Conservation (phyloP, 306 rosid species). For the Ammopiptanthus mongolicus region DNA sequence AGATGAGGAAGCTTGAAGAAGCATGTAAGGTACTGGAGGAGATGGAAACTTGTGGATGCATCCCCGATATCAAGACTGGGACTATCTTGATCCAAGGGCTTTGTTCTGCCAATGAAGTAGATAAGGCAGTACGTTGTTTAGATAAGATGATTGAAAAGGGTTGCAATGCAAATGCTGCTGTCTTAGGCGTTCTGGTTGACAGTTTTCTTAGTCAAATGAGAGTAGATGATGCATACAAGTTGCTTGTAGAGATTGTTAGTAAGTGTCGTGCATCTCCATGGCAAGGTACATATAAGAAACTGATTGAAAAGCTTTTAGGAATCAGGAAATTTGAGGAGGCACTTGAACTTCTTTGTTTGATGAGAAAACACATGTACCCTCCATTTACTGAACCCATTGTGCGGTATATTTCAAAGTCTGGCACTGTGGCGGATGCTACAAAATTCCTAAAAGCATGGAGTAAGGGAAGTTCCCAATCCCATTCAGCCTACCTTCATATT, state of each 20-base stretch:
- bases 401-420: conserved; percentile 60
- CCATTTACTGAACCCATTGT: conserved; percentile 57
- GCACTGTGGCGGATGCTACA: conserved; percentile 75
- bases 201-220: conserved; percentile 50
- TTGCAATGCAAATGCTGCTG: conserved; percentile 62
- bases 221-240: conserved; percentile 54
- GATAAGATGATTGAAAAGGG: conserved; percentile 62
- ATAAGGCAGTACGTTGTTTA: conserved; percentile 54
- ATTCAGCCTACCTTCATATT: conserved; percentile 54
- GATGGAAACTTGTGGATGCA: conserved; percentile 71
- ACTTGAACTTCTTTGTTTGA: conserved; percentile 54
- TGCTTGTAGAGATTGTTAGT: conserved; percentile 52
- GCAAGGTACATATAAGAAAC: conserved; percentile 64
- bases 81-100: conserved; percentile 87
- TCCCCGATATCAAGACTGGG: conserved; percentile 89
- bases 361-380: conserved; percentile 61
- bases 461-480: conserved; percentile 32
- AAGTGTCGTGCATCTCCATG: conserved; percentile 47
- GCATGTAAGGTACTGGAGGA: conserved; percentile 68
- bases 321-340: conserved; percentile 71
- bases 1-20: conserved; percentile 60
- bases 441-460: conserved; percentile 58
- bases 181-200: conserved; percentile 51
- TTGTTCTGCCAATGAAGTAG: conserved; percentile 64
- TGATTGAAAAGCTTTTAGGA: conserved; percentile 53